These are phyloP conservation scores for Cicer arietinum DNA, from an alignment of 306 rosid species.

Conservation along the genomic window DNA sequence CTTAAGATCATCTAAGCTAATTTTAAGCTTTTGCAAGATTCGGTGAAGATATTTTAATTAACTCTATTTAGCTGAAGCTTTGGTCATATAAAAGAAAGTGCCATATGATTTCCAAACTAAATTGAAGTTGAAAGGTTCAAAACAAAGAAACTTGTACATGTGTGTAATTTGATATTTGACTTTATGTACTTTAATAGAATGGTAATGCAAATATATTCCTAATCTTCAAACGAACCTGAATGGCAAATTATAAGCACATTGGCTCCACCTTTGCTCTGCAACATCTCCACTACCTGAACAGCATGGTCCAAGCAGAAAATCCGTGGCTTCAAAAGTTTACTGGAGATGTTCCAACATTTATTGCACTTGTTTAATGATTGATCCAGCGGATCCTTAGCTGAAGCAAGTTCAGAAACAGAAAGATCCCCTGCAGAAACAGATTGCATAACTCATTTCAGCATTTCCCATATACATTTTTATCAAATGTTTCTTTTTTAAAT, in stretches of 20 bases:
- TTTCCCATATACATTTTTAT: constrained; percentile 31
- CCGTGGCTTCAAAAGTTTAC: constrained; percentile 80
- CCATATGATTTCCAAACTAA: constrained; percentile 25
- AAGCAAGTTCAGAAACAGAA: constrained; percentile 54
- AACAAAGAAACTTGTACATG: constrained; percentile 28
- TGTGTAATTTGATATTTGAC: constrained; percentile 29
- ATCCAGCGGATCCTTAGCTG: constrained; percentile 48
- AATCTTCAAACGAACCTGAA: constrained; percentile 71
- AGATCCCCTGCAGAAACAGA: constrained; percentile 63
- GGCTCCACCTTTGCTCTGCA: constrained; percentile 89
- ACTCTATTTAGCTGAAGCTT: constrained; percentile 34
- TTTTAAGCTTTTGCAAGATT: constrained; percentile 7
- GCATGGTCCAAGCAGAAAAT: constrained; percentile 97
- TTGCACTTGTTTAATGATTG: constrained; percentile 51
- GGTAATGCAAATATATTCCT: constrained; percentile 4
- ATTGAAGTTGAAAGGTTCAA: constrained; percentile 31
- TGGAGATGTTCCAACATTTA: constrained; percentile 59
- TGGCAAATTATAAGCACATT: constrained; percentile 88
- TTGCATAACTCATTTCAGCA: constrained; percentile 38
- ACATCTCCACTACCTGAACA: constrained; percentile 74
- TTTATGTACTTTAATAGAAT: constrained; percentile 26
- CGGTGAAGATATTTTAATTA: constrained; percentile 3
- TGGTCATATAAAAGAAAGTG: constrained; percentile 36
- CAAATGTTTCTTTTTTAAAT: constrained; percentile 32
- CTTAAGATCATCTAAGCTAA: constrained; percentile 9